A percentile compares a stretch with the other conserved stretches of the same genome.
phyloP scores from a whole-genome alignment of 148 eudicot species.

The Chenopodium berlandieri region DNA sequence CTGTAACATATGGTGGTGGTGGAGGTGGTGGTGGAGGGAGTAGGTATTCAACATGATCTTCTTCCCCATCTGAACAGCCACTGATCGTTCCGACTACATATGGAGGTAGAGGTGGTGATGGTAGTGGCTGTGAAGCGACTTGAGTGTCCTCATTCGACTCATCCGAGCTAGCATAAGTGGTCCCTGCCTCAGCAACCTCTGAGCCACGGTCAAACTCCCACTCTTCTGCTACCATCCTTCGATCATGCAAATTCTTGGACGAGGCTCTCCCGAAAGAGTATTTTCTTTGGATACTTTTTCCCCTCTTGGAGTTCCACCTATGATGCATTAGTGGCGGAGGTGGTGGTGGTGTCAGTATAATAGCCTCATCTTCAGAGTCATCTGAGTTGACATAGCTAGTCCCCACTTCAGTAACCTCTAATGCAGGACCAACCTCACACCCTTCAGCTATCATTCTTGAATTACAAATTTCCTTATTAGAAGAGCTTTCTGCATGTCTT shows the following conservation, averaged over 20 bases:
- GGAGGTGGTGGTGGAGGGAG: constrained; percentile 28
- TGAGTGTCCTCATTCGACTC: constrained; percentile 36
- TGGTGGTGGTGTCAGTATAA: constrained; percentile 22
- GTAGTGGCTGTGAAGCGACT: constrained; percentile 22
- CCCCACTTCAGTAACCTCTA: constrained; percentile 21
- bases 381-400: constrained; percentile 24
- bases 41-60: constrained; percentile 17
- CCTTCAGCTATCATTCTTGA: constrained; percentile 22
- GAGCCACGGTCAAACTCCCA: constrained; percentile 51
- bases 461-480: constrained; percentile 15
- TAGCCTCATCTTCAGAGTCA: constrained; percentile 24
- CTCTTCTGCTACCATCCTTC: constrained; percentile 34
- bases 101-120: constrained; percentile 23
- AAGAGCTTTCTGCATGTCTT: constrained; percentile 26
- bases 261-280: constrained; percentile 18
- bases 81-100: constrained; percentile 24
- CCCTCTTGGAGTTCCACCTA: constrained; percentile 29
- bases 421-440: constrained; percentile 11
- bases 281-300: constrained; percentile 24
- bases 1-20: constrained; percentile 32
- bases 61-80: constrained; percentile 21
- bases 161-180: constrained; percentile 45
- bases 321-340: constrained; percentile 17
- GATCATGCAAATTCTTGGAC: constrained; percentile 24
- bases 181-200: constrained; percentile 46